Base-by-base conservation (phyloP, 2,329 filamentous ascomycete genomes). In the Dactylellina cionopaga region DNA sequence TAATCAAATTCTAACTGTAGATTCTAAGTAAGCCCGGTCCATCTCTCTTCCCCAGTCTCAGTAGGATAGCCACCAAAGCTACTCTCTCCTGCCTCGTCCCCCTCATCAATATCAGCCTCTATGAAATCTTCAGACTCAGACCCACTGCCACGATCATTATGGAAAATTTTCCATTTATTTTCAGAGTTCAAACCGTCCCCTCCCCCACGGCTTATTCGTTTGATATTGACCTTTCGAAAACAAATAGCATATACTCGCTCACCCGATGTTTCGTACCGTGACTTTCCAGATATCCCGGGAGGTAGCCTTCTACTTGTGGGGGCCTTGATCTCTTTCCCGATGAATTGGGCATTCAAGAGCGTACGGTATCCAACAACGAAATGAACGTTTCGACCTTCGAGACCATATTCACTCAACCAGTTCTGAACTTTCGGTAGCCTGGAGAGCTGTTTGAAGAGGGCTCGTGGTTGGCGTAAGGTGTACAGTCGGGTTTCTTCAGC, bases 161-260 rank as follows among this genome's bases (percentile, higher is more conserved):
- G 29, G 24, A 62, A 63, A 2, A 29, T 17, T 39, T 43, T 62
- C 65, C 65, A 70, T n/a, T 44, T 41, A 41, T 52, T 70, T 7
- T 25, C 56, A 2, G 55, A 62, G 9, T 47, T 31, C 19, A 70
- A 17, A 1, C 19, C n/a, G 7, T 41, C 56, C 47, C 33, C 39
- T 24, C 27, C 31, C 27, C 33, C 22, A 35, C 27, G 44, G 15
- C 24, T 54, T 1, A 62, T n/a, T 3, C 44, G 41, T 15, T 39
- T 62, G 29, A 63, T 24, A 15, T 54, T 70, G 0, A 70, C 47
- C 22, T 47, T 62, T 5, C 65, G 65, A 7, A 44, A 70, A 25
- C 65, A 70, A n/a, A 62, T 62, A 2, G 65, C 65, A 35, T 62
- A 70, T 19, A 70, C 27, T 3, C 65, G 37, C 17, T 70, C 65